Base-by-base conservation (phyloP, 305 asterid genomes). In the Caryopteris hybrid region DNA sequence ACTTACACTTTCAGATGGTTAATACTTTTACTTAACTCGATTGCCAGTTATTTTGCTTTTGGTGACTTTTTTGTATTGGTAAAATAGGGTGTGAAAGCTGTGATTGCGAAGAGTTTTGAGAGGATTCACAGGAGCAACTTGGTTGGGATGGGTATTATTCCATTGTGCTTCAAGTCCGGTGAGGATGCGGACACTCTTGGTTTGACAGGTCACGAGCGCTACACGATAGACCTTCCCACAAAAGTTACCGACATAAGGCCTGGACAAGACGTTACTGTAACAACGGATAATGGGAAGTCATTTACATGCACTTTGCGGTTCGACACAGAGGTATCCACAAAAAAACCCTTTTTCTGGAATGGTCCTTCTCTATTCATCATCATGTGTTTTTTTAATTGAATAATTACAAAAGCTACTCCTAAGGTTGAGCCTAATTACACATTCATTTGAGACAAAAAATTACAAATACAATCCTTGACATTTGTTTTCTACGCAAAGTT, bases 51-150 rank as follows among this genome's bases (percentile, higher is more conserved):
- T 31, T 20, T 14, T 33, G 25, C 27, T 31, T 31, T 16, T 13
- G 14, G 39, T 38, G 13, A 10, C 60, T 31, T 36, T n/a, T 14
- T 29, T 16, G 21, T 64, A 38, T 58, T 36, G 41, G 41, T 20
- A 27, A 8, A 56, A 52, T 56, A 91, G 98, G 98, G 98, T 59
- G 96, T 91, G 21, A 91, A 84, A 84, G 98, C 96, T n/a, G 98
- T 91, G 70, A 91, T 91, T 53, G 84, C 98, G 51, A 91, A 91
- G 70, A 91, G 96, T 73, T 91, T 85, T 57, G 98, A 91, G 88
- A 89, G 95, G 80, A 91, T 91, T 69, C 96, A 91, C 60, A 91
- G 98, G 39, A 91, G 98, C 69, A 91, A 91, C 83, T 84, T 91
- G 65, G 98, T 87, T 8, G 98, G 98, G 46, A 89, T 89, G 98